Conservation (phyloP, 2,329 filamentous ascomycete species). For the Atkinsonella hypoxylon region DNA sequence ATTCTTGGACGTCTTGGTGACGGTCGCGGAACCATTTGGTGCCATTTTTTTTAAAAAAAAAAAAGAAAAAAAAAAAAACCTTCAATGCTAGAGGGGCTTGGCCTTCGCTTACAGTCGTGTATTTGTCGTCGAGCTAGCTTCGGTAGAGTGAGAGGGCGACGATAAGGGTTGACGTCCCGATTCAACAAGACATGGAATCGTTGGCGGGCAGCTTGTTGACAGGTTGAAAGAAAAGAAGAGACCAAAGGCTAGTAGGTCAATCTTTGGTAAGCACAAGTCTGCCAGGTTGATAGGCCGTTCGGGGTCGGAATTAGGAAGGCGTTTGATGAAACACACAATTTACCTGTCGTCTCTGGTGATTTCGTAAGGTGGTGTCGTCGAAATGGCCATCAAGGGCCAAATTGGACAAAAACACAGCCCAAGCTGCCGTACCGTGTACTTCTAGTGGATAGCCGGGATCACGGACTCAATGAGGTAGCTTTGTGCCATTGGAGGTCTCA, state of each 20-base stretch:
- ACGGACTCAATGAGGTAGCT: background rate
- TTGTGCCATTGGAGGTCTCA: background rate
- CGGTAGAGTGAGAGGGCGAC: too few relatives aligned
- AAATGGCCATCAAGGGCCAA: background rate
- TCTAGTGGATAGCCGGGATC: background rate
- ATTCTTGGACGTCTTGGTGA: constrained; percentile 20
- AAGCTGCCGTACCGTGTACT: background rate
- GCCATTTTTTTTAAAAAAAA: too few relatives aligned
- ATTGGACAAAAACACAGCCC: background rate
- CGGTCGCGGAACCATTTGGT: constrained; percentile 21
- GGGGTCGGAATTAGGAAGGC: background rate
- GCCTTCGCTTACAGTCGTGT: background rate
- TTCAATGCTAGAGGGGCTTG: too few relatives aligned
- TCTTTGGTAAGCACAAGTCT: too few relatives aligned
- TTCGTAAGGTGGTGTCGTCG: background rate
- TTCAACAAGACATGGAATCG: background rate
- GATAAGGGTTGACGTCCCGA: too few relatives aligned
- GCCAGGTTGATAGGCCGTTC: background rate
- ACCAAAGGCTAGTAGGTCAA: too few relatives aligned
- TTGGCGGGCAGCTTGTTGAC: background rate
- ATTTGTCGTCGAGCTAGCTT: background rate
- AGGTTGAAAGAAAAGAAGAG: background rate
- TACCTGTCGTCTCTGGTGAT: background rate
- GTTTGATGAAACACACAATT: too few relatives aligned
- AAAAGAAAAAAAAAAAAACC: too few relatives aligned